Evolutionary conservation across 1,139 yeast genomes (phyloP).

Genomic region (Scheffersomyces titani): DNA sequence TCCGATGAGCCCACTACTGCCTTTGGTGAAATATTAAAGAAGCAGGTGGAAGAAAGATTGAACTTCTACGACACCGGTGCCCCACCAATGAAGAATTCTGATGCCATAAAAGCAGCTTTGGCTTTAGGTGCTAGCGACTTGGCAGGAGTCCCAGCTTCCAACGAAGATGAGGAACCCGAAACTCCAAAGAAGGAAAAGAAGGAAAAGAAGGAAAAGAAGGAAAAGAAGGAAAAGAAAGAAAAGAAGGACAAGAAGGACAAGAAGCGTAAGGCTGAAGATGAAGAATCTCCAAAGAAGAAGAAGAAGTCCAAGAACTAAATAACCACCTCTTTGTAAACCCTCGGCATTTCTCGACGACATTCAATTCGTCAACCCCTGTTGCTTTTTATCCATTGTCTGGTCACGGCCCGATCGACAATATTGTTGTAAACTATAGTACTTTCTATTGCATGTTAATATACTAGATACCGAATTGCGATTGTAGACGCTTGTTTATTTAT

Average conservation of each 20-base stretch:
- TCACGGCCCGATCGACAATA: constrained; percentile 1
- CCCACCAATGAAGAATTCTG: constrained; percentile 94
- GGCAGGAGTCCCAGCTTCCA: constrained; percentile 27
- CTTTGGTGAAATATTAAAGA: constrained; percentile 87
- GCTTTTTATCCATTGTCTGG: constrained; percentile 2
- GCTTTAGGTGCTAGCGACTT: constrained; percentile 53
- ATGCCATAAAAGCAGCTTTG: constrained; percentile 90
- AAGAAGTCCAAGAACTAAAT: constrained; percentile 20
- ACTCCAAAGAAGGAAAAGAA: constrained; percentile 52
- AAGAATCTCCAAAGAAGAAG: constrained; percentile 27
- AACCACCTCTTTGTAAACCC: not conserved
- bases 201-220: constrained; percentile 56
- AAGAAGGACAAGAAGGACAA: constrained; percentile 56
- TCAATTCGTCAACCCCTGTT: constrained; percentile 1
- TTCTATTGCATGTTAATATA: constrained; percentile 16
- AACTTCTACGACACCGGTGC: constrained; percentile 95
- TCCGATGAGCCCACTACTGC: constrained; percentile 82
- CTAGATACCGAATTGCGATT: not conserved
- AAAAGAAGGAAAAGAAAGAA: constrained; percentile 53
- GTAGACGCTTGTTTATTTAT: not conserved
- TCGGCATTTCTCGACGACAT: not conserved
- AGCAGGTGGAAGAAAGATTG: constrained; percentile 97
- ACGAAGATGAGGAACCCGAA: constrained; percentile 28
- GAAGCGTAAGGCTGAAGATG: constrained; percentile 55
- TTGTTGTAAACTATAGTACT: constrained; percentile 16